Percentiles rank a stretch among this genome's conserved stretches.
phyloP scores from a whole-genome alignment of 2,329 filamentous ascomycete genomes.

The Domatiomyces globalis region DNA sequence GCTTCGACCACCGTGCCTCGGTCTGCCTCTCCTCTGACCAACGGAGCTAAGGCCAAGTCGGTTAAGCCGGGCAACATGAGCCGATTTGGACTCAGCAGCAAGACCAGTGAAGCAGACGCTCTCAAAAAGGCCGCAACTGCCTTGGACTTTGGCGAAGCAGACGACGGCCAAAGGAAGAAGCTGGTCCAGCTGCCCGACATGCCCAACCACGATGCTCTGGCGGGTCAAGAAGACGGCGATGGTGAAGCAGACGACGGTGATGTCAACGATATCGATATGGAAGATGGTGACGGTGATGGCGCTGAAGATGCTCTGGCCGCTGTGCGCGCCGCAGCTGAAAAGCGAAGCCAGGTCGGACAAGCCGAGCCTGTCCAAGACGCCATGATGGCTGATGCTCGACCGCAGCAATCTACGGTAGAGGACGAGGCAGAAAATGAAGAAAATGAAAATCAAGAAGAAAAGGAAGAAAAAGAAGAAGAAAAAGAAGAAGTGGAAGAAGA shows the following conservation, averaged over 20 bases:
- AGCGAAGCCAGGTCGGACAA: conserved; percentile 40
- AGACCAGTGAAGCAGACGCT: conserved; percentile 54
- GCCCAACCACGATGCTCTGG: conserved; percentile 42
- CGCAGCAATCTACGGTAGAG: conserved; percentile 26
- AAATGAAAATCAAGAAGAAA: too few species aligned
- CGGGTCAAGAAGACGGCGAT: conserved; percentile 43
- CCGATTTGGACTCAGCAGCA: conserved; percentile 66
- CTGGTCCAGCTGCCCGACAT: conserved; percentile 78
- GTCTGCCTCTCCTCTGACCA: conserved; percentile 26
- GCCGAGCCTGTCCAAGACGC: conserved; percentile 16
- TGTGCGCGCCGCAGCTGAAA: conserved; percentile 70
- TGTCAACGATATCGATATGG: conserved; percentile 59
- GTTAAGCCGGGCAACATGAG: conserved; percentile 59
- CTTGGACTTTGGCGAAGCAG: conserved; percentile 65
- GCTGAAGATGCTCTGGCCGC: conserved; percentile 83
- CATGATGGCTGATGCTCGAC: conserved; percentile 23
- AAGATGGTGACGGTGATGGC: conserved; percentile 68
- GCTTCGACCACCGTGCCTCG: conserved; percentile 27
- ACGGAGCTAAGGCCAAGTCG: conserved; percentile 28
- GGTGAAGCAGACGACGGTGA: conserved; percentile 47
- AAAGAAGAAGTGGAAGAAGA: conserved; percentile 53
- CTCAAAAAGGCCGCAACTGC: conserved; percentile 47
- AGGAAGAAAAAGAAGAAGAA: too few species aligned
- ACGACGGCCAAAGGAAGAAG: conserved; percentile 74
- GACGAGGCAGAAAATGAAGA: conserved; percentile 39